Evolutionary conservation across 345 rosid species (phyloP), one percentile per base, ranked within the genome.

Genomic region (Bruguiera parviflora): DNA sequence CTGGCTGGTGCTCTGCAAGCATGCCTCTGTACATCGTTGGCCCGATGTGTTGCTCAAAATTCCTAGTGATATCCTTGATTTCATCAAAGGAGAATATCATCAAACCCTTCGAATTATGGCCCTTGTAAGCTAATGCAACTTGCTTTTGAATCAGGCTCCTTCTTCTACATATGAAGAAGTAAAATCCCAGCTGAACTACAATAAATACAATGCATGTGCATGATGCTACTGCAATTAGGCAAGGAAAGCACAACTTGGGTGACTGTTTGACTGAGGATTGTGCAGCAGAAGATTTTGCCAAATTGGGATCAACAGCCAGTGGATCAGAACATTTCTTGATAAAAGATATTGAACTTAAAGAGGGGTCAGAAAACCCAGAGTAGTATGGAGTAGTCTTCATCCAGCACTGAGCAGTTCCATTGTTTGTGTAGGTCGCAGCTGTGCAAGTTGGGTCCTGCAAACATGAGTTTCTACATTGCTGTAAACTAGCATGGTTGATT

Each of bases 291-390:
- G 78, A 67, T 64, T 72, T 73, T 1, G 68, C 28, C 58, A 6
- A 25, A 52, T 37, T 76, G 71, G 92, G 90, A 83, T 92, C 75
- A 72, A 58, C 92, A 20, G 97, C 86, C 13, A 80, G 4, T 4
- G 97, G 97, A 52, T 89, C 88, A 8, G 64, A 69, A 80, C 97
- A 92, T 33, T 57, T 81, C 87, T 87, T 92, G 39, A 86, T 82
- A 82, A 79, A 92, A 32, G 97, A 88, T 28, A 82, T 28, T 1
- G 92, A 79, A 71, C 79, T 76, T 58, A 86, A 35, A 46, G 90
- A 86, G n/a, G 92, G 85, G 59, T 85, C 85, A 31, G 84, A 80
- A 79, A 86, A 81, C 58, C 97, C 97, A 7, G 89, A 85, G 43
- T 88, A 75, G 70, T 85, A 86, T 6, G 68, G 83, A 5, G 90